Evolutionary conservation across 495 filamentous ascomycete genomes (phyloP), one percentile per base, ranked within the genome.

Genomic region (Lindgomyces ingoldianus): DNA sequence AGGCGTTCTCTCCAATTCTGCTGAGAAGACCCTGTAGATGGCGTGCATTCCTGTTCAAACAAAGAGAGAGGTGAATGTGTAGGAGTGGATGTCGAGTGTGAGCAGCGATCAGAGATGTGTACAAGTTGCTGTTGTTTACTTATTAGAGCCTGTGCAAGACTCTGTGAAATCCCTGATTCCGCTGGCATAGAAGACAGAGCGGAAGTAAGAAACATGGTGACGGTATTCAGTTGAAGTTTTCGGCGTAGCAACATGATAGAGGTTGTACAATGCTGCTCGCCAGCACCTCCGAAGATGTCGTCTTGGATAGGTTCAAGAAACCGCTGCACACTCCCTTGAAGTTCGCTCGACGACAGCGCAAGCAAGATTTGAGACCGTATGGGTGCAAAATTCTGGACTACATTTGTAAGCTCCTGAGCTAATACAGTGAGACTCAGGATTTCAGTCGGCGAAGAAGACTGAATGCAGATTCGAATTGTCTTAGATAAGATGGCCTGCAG

Each of bases 161-260:
- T 45, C 25, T 36, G 19, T 19, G 61, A 54, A 21, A 71, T 41
- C 24, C 62, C 57, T 19, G 60, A 14, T 16, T 63, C 67, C 29
- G 62, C 57, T 12, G 41, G n/a, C 22, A 64, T 44, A 18, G 71
- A 56, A n/a, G 65, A 46, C 0, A 78, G 52, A 16, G 65, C 68
- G 36, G 71, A 57, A 25, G 65, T 71, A 2, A 77, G 33, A 25
- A 77, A 24, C 41, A 73, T 53, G 4, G 46, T 59, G 25, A 70
- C 61, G 0, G 64, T 59, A n/a, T 33, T 21, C 4, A 33, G 48
- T 16, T 52, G 56, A 4, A 73, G 45, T 11, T 62, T 27, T 16
- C 64, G 54, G 29, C 51, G 29, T 19, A 60, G 33, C 29, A 33
- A 4, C n/a, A 48, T n/a, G 33, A 47, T 57, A 39, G 25, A 22